These are phyloP conservation scores for Staphylotrichum tortipilum DNA, from an alignment of 495 filamentous ascomycete species.

Conservation along the genomic window DNA sequence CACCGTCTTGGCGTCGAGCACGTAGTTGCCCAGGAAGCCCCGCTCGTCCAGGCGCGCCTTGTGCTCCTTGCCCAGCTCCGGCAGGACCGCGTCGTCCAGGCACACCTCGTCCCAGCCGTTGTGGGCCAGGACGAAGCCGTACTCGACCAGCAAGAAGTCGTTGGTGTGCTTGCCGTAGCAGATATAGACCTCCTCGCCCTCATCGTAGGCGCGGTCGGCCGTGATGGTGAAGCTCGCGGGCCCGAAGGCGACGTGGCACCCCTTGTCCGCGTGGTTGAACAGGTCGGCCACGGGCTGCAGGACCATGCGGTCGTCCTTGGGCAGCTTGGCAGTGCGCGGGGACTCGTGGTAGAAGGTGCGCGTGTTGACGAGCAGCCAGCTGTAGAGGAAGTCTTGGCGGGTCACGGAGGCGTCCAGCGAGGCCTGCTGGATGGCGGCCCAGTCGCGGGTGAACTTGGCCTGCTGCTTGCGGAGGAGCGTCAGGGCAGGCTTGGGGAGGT, in stretches of 20 bases:
- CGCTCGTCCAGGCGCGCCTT: slow-evolving; percentile 44
- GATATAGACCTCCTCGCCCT: slow-evolving; percentile 68
- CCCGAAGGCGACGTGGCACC: slow-evolving; percentile 56
- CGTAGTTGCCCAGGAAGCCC: slow-evolving; percentile 63
- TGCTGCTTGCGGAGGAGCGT: slow-evolving; percentile 53
- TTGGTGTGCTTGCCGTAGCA: slow-evolving; percentile 74
- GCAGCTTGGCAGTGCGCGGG: slow-evolving; percentile 30
- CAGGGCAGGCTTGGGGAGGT: slow-evolving; percentile 39
- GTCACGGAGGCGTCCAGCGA: slow-evolving; percentile 23
- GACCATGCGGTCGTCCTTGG: slow-evolving; percentile 64
- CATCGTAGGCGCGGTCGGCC: slow-evolving; percentile 44
- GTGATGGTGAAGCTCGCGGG: slow-evolving; percentile 53
- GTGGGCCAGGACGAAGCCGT: slow-evolving; percentile 65
- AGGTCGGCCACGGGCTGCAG: slow-evolving; percentile 80
- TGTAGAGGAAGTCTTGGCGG: slow-evolving; percentile 52
- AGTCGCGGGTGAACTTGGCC: slow-evolving; percentile 55
- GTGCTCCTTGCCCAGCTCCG: slow-evolving; percentile 37
- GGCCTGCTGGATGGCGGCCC: slow-evolving; percentile 36
- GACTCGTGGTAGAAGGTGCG: slow-evolving; percentile 70
- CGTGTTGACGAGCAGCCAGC: slow-evolving; percentile 78
- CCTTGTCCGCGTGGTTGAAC: slow-evolving; percentile 63
- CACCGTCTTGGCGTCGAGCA: slow-evolving; percentile 49
- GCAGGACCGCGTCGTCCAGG: slow-evolving; percentile 61
- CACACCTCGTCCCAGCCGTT: slow-evolving; percentile 59
- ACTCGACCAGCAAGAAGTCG: slow-evolving; percentile 76